A percentile compares a stretch with the other conserved stretches of the same genome.
phyloP scores from a whole-genome alignment of 495 filamentous ascomycete species.

The Penicillium psychrofluorescens region DNA sequence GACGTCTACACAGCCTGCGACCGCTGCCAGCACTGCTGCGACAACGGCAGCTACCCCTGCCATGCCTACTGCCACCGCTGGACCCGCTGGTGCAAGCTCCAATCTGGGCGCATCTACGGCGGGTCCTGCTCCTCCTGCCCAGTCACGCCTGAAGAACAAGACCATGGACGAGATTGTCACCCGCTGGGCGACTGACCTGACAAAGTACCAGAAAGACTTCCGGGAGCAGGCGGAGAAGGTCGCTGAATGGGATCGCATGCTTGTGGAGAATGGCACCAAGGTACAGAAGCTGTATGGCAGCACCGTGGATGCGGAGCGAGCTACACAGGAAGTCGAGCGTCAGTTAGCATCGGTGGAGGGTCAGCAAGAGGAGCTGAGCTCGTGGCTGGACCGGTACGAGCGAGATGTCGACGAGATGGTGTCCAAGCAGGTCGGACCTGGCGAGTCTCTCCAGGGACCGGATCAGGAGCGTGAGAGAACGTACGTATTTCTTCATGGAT shows the following conservation, averaged over 20 bases:
- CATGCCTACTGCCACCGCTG: conserved; percentile 19
- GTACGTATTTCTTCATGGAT: conserved; percentile 28
- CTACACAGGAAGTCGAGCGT: conserved; percentile 82
- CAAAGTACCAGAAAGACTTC: conserved; percentile 95
- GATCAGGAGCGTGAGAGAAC: conserved; percentile 93
- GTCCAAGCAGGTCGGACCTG: conserved; percentile 55
- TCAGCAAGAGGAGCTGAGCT: conserved; percentile 81
- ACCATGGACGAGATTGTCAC: conserved; percentile 99
- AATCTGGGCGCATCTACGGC: conserved; percentile 62
- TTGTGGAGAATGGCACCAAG: conserved; percentile 88
- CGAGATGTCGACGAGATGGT: conserved; percentile 81
- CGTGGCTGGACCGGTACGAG: conserved; percentile 85
- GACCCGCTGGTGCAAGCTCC: conserved; percentile 17
- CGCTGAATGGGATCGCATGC: conserved; percentile 79
- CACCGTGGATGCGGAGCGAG: conserved; percentile 85
- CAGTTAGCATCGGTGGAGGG: conserved; percentile 82
- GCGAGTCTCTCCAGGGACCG: conserved; percentile 71
- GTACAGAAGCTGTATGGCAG: conserved; percentile 81
- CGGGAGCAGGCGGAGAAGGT: conserved; percentile 80
- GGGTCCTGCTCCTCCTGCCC: conserved; percentile 66
- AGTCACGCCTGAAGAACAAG: conserved; percentile 91
- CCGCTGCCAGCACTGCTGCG: conserved; percentile 16
- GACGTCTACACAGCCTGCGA: conserved; percentile 14
- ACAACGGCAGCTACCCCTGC: conserved; percentile 13
- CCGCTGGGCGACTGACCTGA: conserved; percentile 90